phyloP scores from a whole-genome alignment of 2,329 filamentous ascomycete genomes.

The Talaromyces funiculosus region DNA sequence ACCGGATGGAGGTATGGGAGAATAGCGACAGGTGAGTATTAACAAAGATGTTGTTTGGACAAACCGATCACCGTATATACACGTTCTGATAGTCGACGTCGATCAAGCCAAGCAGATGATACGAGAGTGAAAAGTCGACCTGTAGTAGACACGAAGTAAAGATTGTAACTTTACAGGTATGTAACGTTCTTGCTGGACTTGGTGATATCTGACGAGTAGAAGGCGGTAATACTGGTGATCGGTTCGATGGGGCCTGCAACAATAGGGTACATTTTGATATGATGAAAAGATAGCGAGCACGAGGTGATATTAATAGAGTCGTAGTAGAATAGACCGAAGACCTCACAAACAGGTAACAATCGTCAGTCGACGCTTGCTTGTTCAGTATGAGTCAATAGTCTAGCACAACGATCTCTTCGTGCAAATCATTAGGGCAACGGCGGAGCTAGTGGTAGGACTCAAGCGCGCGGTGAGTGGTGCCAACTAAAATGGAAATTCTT shows the following conservation, averaged over 20 bases:
- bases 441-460: slow-evolving; percentile 7
- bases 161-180: slow-evolving; percentile 2
- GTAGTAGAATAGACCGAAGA: slow-evolving; percentile 25
- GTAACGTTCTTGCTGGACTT: slow-evolving; percentile 20
- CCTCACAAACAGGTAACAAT: slow-evolving; percentile 30
- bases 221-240: slow-evolving; percentile 34
- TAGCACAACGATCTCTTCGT: slow-evolving; percentile 1
- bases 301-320: slow-evolving; percentile 20
- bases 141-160: neutral
- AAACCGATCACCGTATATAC: slow-evolving; percentile 14
- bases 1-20: neutral
- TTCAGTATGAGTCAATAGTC: slow-evolving; percentile 14
- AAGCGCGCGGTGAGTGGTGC: slow-evolving; percentile 6
- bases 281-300: slow-evolving; percentile 8
- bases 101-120: slow-evolving; percentile 9
- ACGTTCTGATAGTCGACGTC: slow-evolving; percentile 10
- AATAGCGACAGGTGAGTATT: neutral
- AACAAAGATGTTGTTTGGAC: slow-evolving; percentile 3
- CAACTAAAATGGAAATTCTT: neutral
- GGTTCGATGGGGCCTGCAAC: slow-evolving; percentile 27
- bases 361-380: slow-evolving; percentile 15
- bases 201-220: slow-evolving; percentile 28
- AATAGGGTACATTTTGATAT: slow-evolving; percentile 38
- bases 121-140: slow-evolving; percentile 3
- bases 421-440: slow-evolving; percentile 1